A percentile compares a stretch with the other conserved stretches of the same genome.
Conservation (phyloP, 2,329 filamentous ascomycete genomes). For the Aspergillus spinulosporus region DNA sequence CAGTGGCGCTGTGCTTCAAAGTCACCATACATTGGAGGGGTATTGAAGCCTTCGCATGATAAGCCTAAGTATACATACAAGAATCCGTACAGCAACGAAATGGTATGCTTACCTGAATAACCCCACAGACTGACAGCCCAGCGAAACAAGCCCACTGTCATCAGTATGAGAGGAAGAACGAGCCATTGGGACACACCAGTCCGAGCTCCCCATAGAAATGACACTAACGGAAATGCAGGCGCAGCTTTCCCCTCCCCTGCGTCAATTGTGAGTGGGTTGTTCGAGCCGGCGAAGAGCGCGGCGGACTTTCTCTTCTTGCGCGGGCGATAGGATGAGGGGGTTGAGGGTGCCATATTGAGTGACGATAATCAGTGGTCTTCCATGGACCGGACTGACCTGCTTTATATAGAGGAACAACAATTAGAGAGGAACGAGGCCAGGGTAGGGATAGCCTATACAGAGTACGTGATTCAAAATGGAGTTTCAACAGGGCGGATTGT, state of each 20-base stretch:
- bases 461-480: background rate
- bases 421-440: background rate
- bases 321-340: constrained; percentile 40
- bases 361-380: constrained; percentile 21
- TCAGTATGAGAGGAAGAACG: constrained; percentile 80
- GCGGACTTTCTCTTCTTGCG: constrained; percentile 48
- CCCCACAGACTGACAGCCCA: constrained; percentile 93
- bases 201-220: constrained; percentile 92
- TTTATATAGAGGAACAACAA: background rate
- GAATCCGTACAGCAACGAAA: background rate
- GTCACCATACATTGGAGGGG: constrained; percentile 90
- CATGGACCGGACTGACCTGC: constrained; percentile 21
- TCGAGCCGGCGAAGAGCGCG: constrained; percentile 36
- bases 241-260: constrained; percentile 46
- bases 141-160: constrained; percentile 86
- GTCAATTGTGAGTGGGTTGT: constrained; percentile 47
- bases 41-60: constrained; percentile 62
- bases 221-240: constrained; percentile 84
- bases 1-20: constrained; percentile 98
- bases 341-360: constrained; percentile 30
- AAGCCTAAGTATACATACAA: constrained; percentile 2
- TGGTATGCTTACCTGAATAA: constrained; percentile 72
- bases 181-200: constrained; percentile 86
- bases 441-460: background rate
- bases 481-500: background rate